phyloP scores from a whole-genome alignment of 1,139 yeast species.

The Lodderomyces elongisporus region DNA sequence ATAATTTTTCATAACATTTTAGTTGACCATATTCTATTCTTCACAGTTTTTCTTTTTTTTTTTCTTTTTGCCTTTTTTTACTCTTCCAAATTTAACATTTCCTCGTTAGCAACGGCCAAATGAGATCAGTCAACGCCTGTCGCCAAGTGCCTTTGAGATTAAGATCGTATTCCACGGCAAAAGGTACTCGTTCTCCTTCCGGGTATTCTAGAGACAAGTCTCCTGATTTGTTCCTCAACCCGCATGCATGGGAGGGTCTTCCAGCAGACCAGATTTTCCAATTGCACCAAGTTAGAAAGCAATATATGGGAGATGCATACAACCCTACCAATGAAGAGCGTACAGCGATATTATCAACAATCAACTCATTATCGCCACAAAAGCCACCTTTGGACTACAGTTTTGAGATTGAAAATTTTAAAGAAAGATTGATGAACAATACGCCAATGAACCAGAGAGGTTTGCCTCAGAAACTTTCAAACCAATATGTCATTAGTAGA shows the following conservation, averaged over 20 bases:
- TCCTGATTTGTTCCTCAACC: conserved; percentile 38
- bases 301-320: conserved; percentile 52
- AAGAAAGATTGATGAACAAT: conserved; percentile 42
- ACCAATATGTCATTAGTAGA: conserved; percentile 32
- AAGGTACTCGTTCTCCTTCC: too few relatives aligned
- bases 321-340: conserved; percentile 48
- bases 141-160: too few relatives aligned
- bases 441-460: conserved; percentile 37
- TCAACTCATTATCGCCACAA: conserved; percentile 26
- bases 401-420: conserved; percentile 43
- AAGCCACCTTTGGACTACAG: conserved; percentile 40
- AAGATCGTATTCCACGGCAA: too few relatives aligned
- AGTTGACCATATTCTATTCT: too few relatives aligned
- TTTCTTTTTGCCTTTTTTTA: too few relatives aligned
- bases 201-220: conserved; percentile 6
- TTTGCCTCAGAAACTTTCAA: conserved; percentile 37
- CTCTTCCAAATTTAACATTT: too few relatives aligned
- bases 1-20: too few relatives aligned
- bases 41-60: too few relatives aligned
- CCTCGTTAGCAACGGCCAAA: too few relatives aligned
- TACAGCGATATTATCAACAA: conserved; percentile 42
- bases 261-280: conserved; percentile 60
- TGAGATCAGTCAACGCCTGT: too few relatives aligned
- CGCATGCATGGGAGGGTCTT: conserved; percentile 65
- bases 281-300: conserved; percentile 56